phyloP scores from a whole-genome alignment of 768 basidiomycete species.

The Termitomyces sp. region DNA sequence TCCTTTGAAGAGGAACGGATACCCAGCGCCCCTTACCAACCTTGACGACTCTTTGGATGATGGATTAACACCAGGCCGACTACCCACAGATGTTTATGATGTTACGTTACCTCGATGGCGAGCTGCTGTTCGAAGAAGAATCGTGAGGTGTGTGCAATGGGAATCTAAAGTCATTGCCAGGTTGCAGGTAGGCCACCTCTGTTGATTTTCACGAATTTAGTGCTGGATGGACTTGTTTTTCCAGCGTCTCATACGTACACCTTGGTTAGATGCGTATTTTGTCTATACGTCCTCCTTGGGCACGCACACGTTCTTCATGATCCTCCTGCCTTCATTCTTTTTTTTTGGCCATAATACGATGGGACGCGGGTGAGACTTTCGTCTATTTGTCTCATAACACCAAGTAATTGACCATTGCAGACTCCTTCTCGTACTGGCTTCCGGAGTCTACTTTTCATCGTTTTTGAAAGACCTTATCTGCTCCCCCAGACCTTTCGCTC shows the following conservation, averaged over 20 bases:
- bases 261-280: slow-evolving; percentile 77
- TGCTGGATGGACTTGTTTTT: background rate
- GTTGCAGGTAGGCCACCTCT: slow-evolving; percentile 52
- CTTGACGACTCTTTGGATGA: slow-evolving; percentile 2
- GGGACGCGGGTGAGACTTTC: slow-evolving; percentile 60
- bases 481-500: slow-evolving; percentile 84
- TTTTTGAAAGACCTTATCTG: slow-evolving; percentile 88
- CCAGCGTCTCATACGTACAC: slow-evolving; percentile 51
- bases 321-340: slow-evolving; percentile 76
- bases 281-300: slow-evolving; percentile 76
- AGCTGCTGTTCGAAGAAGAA: slow-evolving; percentile 46
- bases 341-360: slow-evolving; percentile 80
- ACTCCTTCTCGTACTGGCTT: slow-evolving; percentile 61
- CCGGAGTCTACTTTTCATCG: slow-evolving; percentile 85
- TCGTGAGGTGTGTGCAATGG: slow-evolving; percentile 48
- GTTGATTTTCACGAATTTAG: background rate
- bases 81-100: slow-evolving; percentile 57
- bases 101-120: slow-evolving; percentile 62
- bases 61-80: slow-evolving; percentile 20
- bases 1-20: slow-evolving; percentile 12
- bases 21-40: slow-evolving; percentile 6
- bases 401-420: slow-evolving; percentile 28
- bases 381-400: slow-evolving; percentile 4
- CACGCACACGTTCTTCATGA: slow-evolving; percentile 94
- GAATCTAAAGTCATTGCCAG: slow-evolving; percentile 60